Percentiles rank a stretch among this genome's conserved stretches.
Conservation (phyloP, 495 filamentous ascomycete species). For the Jackrogersella minutella region DNA sequence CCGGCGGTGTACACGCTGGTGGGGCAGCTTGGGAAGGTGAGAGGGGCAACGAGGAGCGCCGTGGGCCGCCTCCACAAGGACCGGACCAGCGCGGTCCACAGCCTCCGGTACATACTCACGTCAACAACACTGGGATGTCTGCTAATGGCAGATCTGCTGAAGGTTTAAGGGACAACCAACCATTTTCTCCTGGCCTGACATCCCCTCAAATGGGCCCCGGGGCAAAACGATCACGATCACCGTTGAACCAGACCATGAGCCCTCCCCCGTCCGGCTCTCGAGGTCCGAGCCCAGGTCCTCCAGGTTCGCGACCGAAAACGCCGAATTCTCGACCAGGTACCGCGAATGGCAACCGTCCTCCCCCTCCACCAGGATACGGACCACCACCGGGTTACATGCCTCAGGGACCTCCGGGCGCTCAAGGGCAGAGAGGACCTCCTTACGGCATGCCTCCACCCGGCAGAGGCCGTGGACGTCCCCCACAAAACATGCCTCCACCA, state of each 20-base stretch:
- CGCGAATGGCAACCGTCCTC: conserved; percentile 37
- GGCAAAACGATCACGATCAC: conserved; percentile 49
- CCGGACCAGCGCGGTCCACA: conserved; percentile 42
- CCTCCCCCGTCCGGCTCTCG: conserved; percentile 25
- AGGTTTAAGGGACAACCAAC: conserved; percentile 50
- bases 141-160: conserved; percentile 62
- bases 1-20: conserved; percentile 57
- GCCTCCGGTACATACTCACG: conserved; percentile 56
- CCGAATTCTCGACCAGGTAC: conserved; percentile 43
- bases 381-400: conserved; percentile 32
- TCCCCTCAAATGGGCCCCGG: conserved; percentile 44
- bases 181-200: conserved; percentile 44
- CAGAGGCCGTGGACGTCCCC: conserved; percentile 49
- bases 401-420: conserved; percentile 11
- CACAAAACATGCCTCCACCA: conserved; percentile 40
- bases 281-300: conserved; percentile 32
- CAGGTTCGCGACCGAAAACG: conserved; percentile 33
- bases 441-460: conserved; percentile 43
- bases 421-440: conserved; percentile 41
- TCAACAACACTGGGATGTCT: conserved; percentile 55
- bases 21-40: conserved; percentile 12
- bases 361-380: conserved; percentile 38
- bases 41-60: conserved; percentile 40
- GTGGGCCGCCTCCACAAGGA: conserved; percentile 43
- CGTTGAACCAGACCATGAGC: conserved; percentile 40